A percentile compares a stretch with the other conserved stretches of the same genome.
These are phyloP conservation scores for Biscogniauxia mediterranea DNA, from an alignment of 2,329 filamentous ascomycete species.

Conservation along the genomic window DNA sequence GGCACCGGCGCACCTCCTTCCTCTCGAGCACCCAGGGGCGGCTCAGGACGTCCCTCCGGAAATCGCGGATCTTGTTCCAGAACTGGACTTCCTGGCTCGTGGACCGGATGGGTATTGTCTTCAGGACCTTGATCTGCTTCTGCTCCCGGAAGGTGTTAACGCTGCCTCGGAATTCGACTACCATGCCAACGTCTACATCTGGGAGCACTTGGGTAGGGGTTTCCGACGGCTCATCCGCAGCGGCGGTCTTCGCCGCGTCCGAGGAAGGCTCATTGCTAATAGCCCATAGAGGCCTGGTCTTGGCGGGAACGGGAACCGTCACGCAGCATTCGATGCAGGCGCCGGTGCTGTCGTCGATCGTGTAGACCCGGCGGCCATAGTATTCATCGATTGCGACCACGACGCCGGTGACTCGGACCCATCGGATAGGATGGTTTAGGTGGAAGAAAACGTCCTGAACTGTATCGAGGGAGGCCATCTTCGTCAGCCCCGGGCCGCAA, in stretches of 20 bases:
- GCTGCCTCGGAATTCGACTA: conserved; percentile 58
- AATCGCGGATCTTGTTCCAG: conserved; percentile 54
- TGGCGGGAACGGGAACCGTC: conserved; percentile 20
- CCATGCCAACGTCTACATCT: conserved; percentile 46
- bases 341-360: conserved; percentile 65
- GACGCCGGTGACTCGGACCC: conserved; percentile 68
- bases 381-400: conserved; percentile 62
- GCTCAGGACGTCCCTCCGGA: conserved; percentile 49
- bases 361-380: conserved; percentile 47
- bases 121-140: conserved; percentile 53
- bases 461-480: conserved; percentile 13
- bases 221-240: conserved; percentile 2
- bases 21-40: conserved; percentile 54
- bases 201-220: conserved; percentile 9
- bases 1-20: conserved; percentile 49
- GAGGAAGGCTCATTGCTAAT: background rate
- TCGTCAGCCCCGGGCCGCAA: background rate
- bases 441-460: conserved; percentile 63
- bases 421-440: conserved; percentile 73
- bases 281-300: background rate
- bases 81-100: conserved; percentile 58
- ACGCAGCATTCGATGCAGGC: conserved; percentile 51
- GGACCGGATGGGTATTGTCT: conserved; percentile 45
- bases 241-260: background rate
- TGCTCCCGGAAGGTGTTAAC: conserved; percentile 46